Percentiles rank a stretch among this genome's conserved stretches.
These are phyloP conservation scores for Mrakia frigida DNA, from an alignment of 768 basidiomycete species.

Conservation along the genomic window DNA sequence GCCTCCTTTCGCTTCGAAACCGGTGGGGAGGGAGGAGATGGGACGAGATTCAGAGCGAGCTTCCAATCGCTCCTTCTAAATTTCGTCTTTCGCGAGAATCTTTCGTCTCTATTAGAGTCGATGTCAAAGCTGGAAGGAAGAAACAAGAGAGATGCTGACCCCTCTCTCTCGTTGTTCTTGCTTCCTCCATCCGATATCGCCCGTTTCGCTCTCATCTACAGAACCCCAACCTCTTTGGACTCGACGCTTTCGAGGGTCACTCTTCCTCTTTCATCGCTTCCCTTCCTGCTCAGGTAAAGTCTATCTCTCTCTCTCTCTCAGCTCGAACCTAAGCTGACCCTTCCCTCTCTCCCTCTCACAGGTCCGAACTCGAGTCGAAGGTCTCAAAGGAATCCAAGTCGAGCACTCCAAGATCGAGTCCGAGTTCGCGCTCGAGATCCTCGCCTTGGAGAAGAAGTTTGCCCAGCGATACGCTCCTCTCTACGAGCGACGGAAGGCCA, in stretches of 20 bases:
- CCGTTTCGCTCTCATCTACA: background rate
- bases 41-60: background rate
- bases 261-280: background rate
- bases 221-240: constrained; percentile 21
- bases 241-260: constrained; percentile 1
- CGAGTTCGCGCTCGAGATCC: constrained; percentile 88
- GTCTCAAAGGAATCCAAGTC: constrained; percentile 85
- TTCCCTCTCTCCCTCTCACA: constrained; percentile 64
- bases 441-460: constrained; percentile 89
- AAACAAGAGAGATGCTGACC: background rate
- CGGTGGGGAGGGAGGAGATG: background rate
- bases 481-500: constrained; percentile 75
- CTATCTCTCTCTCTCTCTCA: too few species aligned
- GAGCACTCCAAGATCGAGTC: constrained; percentile 81
- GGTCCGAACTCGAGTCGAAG: constrained; percentile 79
- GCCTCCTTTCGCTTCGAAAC: background rate
- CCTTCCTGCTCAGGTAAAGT: background rate
- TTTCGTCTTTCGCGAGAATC: background rate
- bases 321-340: constrained; percentile 51
- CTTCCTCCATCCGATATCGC: background rate
- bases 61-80: constrained; percentile 19
- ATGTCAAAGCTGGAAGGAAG: background rate
- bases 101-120: background rate
- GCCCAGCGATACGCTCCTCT: constrained; percentile 56
- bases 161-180: background rate